Percentiles rank a stretch among this genome's conserved stretches.
phyloP scores from a whole-genome alignment of 352 stramenopile genomes.

The Pythium phragmiticola region DNA sequence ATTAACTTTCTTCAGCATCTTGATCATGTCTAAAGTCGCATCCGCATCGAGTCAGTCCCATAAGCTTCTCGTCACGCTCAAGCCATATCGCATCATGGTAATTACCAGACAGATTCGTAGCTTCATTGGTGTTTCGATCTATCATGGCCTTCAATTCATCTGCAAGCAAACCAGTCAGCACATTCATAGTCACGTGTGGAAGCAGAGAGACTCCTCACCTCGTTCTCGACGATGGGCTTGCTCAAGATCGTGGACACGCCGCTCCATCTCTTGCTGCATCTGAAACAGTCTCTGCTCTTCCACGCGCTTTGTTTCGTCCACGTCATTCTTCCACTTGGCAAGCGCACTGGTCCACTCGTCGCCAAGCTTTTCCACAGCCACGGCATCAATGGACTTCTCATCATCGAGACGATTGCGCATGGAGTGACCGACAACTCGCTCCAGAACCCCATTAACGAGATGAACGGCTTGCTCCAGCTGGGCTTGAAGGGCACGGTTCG shows the following conservation, averaged over 20 bases:
- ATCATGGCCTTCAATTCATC: background rate
- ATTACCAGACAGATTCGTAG: background rate
- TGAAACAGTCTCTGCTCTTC: constrained; percentile 12
- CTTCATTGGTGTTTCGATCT: background rate
- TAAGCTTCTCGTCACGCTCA: background rate
- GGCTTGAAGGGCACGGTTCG: constrained; percentile 13
- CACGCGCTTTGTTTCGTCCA: constrained; percentile 21
- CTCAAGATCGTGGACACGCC: background rate
- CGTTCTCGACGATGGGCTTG: background rate
- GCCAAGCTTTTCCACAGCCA: background rate
- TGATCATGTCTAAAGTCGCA: background rate
- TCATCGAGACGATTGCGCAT: background rate
- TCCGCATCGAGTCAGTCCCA: background rate
- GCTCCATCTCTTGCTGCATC: constrained; percentile 4
- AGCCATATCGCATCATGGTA: background rate
- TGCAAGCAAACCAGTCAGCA: background rate
- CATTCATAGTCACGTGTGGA: background rate
- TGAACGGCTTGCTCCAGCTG: constrained; percentile 3
- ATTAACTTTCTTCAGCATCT: background rate
- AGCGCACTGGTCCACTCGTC: constrained; percentile 35
- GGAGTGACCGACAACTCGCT: background rate
- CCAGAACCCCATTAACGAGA: constrained; percentile 11
- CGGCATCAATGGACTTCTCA: background rate
- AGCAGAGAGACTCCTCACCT: background rate
- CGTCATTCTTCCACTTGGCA: constrained; percentile 34